Base-by-base conservation (phyloP, 2,329 filamentous ascomycete genomes). In the Fusarium denticulatum region DNA sequence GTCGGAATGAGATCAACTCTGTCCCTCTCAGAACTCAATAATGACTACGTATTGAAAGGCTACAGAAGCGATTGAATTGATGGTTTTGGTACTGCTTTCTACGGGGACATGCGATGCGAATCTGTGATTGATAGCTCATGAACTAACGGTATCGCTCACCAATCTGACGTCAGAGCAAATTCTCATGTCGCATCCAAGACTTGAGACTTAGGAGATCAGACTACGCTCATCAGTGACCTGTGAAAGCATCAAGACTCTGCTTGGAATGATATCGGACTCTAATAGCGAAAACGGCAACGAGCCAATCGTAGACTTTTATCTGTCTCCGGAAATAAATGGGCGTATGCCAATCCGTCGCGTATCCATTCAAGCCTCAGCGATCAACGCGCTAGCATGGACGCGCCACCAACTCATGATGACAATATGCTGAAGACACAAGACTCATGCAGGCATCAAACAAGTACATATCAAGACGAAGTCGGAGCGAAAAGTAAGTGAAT, bases 81-180 rank as follows among this genome's bases (percentile, higher is more conserved):
- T 28, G n/a, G 1, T 22, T 28, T 7, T 37, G 34, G 15, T 9
- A 12, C 6, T 26, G 4, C 36, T 2, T 6, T 3, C 4, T 10
- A 5, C 3, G 0, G 24, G 1, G 3, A 39, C 20, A 39, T 13
- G 24, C 7, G 13, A 28, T 37, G 5, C 3, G 1, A 53, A 6
- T 20, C 1, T 28, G 15, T 3, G 4, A 7, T 3, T 40, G 40
- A 39, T 39, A 39, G 22, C 50, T 28, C 26, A 32, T 14, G 22
- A 24, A 6, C 40, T 36, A 30, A 20, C n/a, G 1, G 7, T 2
- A 36, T 37, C 20, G 1, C 13, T 34, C 13, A 3, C 10, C 5
- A 43, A 5, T 15, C 42, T 37, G 24, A 59, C 30, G 5, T 8
- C 11, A 50, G 32, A 30, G 10, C 40, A 18, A 47, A 15, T 36